phyloP scores from a whole-genome alignment of 1,139 yeast species.

The Hansenula lynferdii region DNA sequence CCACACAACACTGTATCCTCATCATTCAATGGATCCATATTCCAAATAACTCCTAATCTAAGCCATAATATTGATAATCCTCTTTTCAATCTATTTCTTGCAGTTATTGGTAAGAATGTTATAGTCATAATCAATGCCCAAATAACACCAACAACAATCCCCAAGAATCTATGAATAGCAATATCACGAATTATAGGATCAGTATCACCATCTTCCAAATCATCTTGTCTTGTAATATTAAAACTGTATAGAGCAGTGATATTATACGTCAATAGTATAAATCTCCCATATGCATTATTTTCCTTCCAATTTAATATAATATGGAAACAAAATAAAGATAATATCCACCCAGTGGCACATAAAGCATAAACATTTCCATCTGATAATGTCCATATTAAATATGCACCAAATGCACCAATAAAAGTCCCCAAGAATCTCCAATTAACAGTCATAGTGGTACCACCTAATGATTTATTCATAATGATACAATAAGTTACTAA shows the following conservation, averaged over 20 bases:
- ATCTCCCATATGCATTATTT: slow-evolving; percentile 65
- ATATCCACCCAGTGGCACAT: slow-evolving; percentile 52
- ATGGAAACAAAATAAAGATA: slow-evolving; percentile 62
- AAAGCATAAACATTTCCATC: slow-evolving; percentile 54
- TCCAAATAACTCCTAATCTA: slow-evolving; percentile 80
- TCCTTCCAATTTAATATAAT: slow-evolving; percentile 64
- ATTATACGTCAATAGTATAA: slow-evolving; percentile 71
- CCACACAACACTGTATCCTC: slow-evolving; percentile 38
- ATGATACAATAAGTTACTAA: slow-evolving; percentile 74
- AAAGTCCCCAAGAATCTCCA: slow-evolving; percentile 76
- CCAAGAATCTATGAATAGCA: slow-evolving; percentile 71
- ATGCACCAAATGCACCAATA: slow-evolving; percentile 64
- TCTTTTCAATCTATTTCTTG: slow-evolving; percentile 59
- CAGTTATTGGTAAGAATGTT: slow-evolving; percentile 68
- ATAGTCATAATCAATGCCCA: slow-evolving; percentile 72
- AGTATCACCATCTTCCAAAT: slow-evolving; percentile 59
- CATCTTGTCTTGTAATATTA: slow-evolving; percentile 56
- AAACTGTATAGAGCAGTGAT: slow-evolving; percentile 76
- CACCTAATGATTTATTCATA: slow-evolving; percentile 86
- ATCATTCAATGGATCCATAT: slow-evolving; percentile 45
- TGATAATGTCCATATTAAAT: slow-evolving; percentile 49
- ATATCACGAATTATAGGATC: slow-evolving; percentile 67
- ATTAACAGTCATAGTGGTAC: slow-evolving; percentile 74
- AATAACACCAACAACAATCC: slow-evolving; percentile 67
- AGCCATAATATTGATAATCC: slow-evolving; percentile 72